Conservation (phyloP, 2,329 filamentous ascomycete species). For the Talaromyces marneffei region DNA sequence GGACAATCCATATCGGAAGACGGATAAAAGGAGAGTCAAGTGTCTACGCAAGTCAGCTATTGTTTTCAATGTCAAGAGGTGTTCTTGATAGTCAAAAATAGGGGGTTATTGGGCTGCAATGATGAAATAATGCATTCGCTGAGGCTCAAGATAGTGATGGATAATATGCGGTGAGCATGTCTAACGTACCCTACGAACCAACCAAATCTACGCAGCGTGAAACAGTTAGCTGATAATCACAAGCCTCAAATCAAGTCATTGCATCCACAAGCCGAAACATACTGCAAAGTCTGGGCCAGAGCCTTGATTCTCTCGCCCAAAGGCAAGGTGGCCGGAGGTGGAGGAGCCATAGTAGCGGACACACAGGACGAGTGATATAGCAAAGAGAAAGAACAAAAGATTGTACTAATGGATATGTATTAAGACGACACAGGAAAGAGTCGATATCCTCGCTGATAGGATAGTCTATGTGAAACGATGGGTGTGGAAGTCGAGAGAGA, state of each 20-base stretch:
- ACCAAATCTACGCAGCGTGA: slow-evolving; percentile 44
- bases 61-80: not conserved
- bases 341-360: slow-evolving; percentile 59
- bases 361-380: not conserved
- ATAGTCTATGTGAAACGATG: not conserved
- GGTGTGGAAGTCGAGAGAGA: not conserved
- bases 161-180: slow-evolving; percentile 14
- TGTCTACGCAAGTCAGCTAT: slow-evolving; percentile 55
- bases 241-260: not conserved
- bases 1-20: slow-evolving; percentile 75
- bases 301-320: slow-evolving; percentile 67
- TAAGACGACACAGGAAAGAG: not conserved
- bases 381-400: not conserved
- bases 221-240: not conserved
- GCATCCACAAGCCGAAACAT: slow-evolving; percentile 39
- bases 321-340: slow-evolving; percentile 63
- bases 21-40: slow-evolving; percentile 74
- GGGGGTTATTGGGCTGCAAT: not conserved
- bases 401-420: not conserved
- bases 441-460: not conserved
- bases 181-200: slow-evolving; percentile 72
- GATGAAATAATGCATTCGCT: not conserved
- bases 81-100: not conserved
- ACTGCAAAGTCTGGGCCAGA: slow-evolving; percentile 87
- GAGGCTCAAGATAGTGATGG: slow-evolving; percentile 3